Percentiles rank a stretch among this genome's conserved stretches.
Evolutionary conservation across 257 asterid genomes (phyloP).

Genomic region (Nicotiana paniculata): DNA sequence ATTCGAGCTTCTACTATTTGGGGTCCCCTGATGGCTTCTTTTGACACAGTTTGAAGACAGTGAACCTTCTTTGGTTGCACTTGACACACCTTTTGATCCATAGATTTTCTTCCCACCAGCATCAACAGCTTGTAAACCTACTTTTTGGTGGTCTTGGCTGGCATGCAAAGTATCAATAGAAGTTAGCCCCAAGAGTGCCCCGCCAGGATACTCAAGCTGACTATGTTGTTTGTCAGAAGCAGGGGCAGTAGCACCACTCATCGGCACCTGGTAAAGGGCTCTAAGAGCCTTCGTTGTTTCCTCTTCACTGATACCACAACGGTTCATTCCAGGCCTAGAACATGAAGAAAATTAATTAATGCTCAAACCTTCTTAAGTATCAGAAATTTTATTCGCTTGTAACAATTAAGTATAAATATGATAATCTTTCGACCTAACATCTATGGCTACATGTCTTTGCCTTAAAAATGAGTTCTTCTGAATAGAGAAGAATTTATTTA

Average conservation of each 20-base stretch:
- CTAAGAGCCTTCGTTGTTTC: slow-evolving; percentile 74
- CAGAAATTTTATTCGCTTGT: slow-evolving; percentile 6
- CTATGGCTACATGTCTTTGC: background rate
- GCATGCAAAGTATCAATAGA: slow-evolving; percentile 38
- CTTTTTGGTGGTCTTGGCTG: slow-evolving; percentile 36
- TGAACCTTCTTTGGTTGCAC: slow-evolving; percentile 48
- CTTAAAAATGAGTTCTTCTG: background rate
- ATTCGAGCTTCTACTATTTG: slow-evolving; percentile 36
- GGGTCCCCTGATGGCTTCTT: slow-evolving; percentile 36
- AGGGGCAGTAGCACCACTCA: slow-evolving; percentile 35
- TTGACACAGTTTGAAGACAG: slow-evolving; percentile 41
- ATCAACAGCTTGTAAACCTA: slow-evolving; percentile 29
- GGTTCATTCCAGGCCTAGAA: slow-evolving; percentile 90
- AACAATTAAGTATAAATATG: slow-evolving; percentile 8
- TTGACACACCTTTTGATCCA: slow-evolving; percentile 41
- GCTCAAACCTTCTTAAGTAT: background rate
- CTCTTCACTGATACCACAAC: slow-evolving; percentile 75
- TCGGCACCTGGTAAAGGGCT: slow-evolving; percentile 65
- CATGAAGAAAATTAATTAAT: slow-evolving; percentile 21
- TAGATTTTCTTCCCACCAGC: slow-evolving; percentile 54
- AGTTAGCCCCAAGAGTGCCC: slow-evolving; percentile 30
- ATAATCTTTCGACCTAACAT: background rate
- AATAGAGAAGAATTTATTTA: background rate
- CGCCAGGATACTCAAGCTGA: slow-evolving; percentile 36
- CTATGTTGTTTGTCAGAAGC: slow-evolving; percentile 37